Conservation (phyloP, 345 rosid species). For the Populus nigra region DNA sequence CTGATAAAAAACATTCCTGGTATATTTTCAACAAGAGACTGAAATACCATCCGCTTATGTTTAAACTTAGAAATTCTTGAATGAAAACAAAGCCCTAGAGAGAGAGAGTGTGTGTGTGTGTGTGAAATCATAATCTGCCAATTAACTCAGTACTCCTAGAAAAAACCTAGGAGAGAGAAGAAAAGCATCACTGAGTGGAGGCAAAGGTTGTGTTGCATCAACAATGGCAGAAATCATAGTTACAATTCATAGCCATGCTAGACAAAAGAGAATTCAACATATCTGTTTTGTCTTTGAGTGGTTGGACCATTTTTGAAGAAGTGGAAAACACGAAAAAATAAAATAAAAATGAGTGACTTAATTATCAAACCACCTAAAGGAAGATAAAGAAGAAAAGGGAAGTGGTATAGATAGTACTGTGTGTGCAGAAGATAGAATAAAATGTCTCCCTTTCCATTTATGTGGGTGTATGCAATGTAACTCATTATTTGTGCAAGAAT, state of each 20-base stretch:
- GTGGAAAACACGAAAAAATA: slow-evolving; percentile 9
- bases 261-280: not conserved
- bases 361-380: not conserved
- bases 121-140: not conserved
- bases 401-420: not conserved
- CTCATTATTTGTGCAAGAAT: slow-evolving; percentile 7
- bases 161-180: slow-evolving; percentile 12
- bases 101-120: not conserved
- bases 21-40: not conserved
- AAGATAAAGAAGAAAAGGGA: not conserved
- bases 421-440: not conserved
- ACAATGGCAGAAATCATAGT: slow-evolving; percentile 11
- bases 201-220: not conserved
- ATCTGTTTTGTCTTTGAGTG: not conserved
- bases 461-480: slow-evolving; percentile 8
- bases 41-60: not conserved
- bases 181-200: not conserved
- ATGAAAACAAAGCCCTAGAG: not conserved
- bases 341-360: not conserved
- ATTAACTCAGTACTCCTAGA: not conserved
- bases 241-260: not conserved
- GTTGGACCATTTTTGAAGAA: slow-evolving; percentile 4
- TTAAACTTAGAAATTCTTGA: not conserved
- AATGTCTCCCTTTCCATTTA: not conserved
- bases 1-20: not conserved